phyloP scores from a whole-genome alignment of 805 yeast genomes.

The Torulaspora microellipsoides region DNA sequence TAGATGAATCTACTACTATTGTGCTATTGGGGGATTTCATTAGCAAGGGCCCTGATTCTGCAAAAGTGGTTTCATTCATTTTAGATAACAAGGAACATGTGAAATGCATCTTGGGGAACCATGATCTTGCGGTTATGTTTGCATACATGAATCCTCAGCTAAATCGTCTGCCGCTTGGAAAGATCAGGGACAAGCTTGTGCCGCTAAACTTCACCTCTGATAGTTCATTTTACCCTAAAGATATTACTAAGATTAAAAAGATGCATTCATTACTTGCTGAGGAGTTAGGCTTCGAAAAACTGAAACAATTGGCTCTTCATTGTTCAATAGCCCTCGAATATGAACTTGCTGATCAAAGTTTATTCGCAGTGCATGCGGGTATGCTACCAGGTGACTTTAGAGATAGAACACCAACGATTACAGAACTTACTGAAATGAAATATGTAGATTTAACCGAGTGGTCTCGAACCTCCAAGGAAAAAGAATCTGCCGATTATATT shows the following conservation, averaged over 20 bases:
- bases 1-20: conserved; percentile 40
- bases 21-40: conserved; percentile 80
- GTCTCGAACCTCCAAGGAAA: conserved; percentile 35
- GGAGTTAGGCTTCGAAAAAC: conserved; percentile 19
- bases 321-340: conserved; percentile 22
- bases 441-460: conserved; percentile 62
- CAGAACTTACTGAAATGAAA: conserved; percentile 64
- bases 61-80: conserved; percentile 62
- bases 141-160: conserved; percentile 43
- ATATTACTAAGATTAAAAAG: conserved; percentile 15
- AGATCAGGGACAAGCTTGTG: conserved; percentile 33
- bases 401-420: conserved; percentile 50
- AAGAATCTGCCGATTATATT: conserved; percentile 26
- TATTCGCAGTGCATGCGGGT: conserved; percentile 81
- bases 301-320: conserved; percentile 18
- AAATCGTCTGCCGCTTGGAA: conserved; percentile 20
- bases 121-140: conserved; percentile 68
- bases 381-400: conserved; percentile 56
- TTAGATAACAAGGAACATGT: conserved; percentile 45
- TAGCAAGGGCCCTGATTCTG: conserved; percentile 76
- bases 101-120: conserved; percentile 83
- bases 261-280: conserved; percentile 21
- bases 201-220: conserved; percentile 19
- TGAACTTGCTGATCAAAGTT: conserved; percentile 25
- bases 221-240: conserved; percentile 14